Base-by-base conservation (phyloP, 208 protist species). In the Leishmania martiniquensis region DNA sequence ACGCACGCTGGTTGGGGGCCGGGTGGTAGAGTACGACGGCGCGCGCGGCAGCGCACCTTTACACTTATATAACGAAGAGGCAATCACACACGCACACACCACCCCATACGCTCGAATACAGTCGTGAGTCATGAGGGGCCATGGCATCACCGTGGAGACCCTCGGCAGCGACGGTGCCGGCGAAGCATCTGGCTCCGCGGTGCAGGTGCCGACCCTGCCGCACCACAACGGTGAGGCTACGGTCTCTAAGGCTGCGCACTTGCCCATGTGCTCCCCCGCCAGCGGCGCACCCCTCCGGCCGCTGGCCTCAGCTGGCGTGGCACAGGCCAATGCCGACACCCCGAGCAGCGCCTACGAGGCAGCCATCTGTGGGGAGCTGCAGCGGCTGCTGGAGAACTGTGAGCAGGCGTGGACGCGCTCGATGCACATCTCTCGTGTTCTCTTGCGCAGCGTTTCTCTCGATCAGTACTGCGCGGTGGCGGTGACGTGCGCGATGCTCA, bases 271-370 rank as follows among this genome's bases (percentile, higher is more conserved):
- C 1, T 17, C 66, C 22, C 5, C 32, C 7, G 10, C 22, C 25
- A 15, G 39, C 51, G 32, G 68, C 42, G 54, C 44, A 1, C 42
- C 71, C 0, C 52, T 44, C 13, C 52, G 51, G 20, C 39, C 47
- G 45, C 55, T 74, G 32, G 54, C 63, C 39, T 67, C 51, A 0
- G 20, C 78, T 4, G 47, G 51, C n/a, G 63, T 84, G 60, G 20
- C 70, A 7, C 69, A 49, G 5, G 76, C 80, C 5, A 81, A 77
- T 29, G 84, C 84, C 6, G 81, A 72, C 71, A 88, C 87, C 22
- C 88, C 89, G 0, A 94, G 89, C 80, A 93, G 89, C 80, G 71
- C 82, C 32, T 93, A 91, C 76, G 93, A 97, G 78, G 79, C 86
- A 10, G 82, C 81, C 9, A 88, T 95, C 81, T 87, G 89, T 45